Base-by-base conservation (phyloP, 208 protist genomes). In the Trypanosoma theileri region DNA sequence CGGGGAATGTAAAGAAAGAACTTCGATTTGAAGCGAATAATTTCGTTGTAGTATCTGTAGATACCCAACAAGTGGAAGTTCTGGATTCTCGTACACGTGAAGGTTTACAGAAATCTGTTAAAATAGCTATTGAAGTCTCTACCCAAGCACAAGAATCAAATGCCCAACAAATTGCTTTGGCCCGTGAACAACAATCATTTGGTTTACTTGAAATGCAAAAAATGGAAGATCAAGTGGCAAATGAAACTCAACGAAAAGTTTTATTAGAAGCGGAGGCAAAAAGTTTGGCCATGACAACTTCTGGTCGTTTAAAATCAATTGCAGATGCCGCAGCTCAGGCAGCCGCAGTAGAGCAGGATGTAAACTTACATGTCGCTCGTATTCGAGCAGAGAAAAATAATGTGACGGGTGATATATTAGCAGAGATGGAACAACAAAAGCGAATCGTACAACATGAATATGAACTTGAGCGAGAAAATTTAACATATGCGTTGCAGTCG, bases 121-220 rank as follows among this genome's bases (percentile, higher is more conserved):
- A 98, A 80, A 91, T 98, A 55, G 97, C 96, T 21, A 98, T 99
- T 71, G 94, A 98, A 73, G 98, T 98, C 59, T 95, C 97, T 16
- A 98, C 96, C 14, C 94, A 95, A 60, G 93, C 93, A 16, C 96
- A 98, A 81, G 94, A 98, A 81, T 86, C 88, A 13, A 75, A 85
- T 50, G 95, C 97, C 40, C 79, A 89, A 67, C 96, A 98, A 72
- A 80, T 97, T 60, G 96, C 97, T 45, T 77, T 85, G 55, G 82
- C 83, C 10, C 73, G 85, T 1, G 97, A 98, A 79, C 96, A 98
- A 84, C 81, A 89, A 77, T 92, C 97, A 28, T 73, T 73, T 54
- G 96, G 93, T 50, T 61, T 77, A 52, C 86, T 99, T 28, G 96
- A 98, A 59, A 79, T 85, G 17, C 94, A 97, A 80, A 88, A 89